Percentiles rank a stretch among this genome's conserved stretches.
Evolutionary conservation across 164 flowering plant species (phyloP).

Genomic region (Malania oleifera): DNA sequence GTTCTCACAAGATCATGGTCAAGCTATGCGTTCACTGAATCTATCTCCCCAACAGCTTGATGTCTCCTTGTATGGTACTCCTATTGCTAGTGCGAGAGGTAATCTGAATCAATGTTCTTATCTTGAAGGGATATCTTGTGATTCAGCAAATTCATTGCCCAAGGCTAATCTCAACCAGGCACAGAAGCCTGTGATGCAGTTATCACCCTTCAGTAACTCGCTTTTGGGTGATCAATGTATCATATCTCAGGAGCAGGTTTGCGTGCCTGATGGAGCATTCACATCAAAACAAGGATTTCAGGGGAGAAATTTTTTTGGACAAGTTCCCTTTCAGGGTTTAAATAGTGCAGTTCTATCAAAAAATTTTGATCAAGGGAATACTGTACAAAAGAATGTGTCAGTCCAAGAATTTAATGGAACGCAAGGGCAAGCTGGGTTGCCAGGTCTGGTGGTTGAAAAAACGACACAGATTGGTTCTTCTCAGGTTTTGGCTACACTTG

Average conservation of each 20-base stretch:
- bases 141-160: conserved; percentile 25
- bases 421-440: conserved; percentile 38
- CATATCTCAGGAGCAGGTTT: conserved; percentile 30
- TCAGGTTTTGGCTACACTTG: conserved; percentile 39
- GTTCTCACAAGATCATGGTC: conserved; percentile 42
- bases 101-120: conserved; percentile 35
- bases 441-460: conserved; percentile 26
- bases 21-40: conserved; percentile 23
- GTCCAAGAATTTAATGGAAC: conserved; percentile 33
- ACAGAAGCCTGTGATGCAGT: conserved; percentile 37
- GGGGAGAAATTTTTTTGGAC: conserved; percentile 36
- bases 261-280: conserved; percentile 27
- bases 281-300: conserved; percentile 37
- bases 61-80: conserved; percentile 49
- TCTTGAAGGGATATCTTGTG: conserved; percentile 42
- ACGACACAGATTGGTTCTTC: conserved; percentile 34
- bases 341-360: conserved; percentile 25
- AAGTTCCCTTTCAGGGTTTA: conserved; percentile 29
- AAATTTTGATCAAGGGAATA: conserved; percentile 29
- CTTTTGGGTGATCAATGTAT: conserved; percentile 36
- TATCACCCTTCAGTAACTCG: conserved; percentile 32
- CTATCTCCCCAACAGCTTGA: conserved; percentile 46
- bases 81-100: conserved; percentile 35
- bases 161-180: conserved; percentile 29
- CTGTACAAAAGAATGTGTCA: conserved; percentile 27